Percentiles rank a stretch among this genome's conserved stretches.
These are phyloP conservation scores for Sclerotinia subarctica DNA, from an alignment of 2,329 filamentous ascomycete species.

Conservation along the genomic window DNA sequence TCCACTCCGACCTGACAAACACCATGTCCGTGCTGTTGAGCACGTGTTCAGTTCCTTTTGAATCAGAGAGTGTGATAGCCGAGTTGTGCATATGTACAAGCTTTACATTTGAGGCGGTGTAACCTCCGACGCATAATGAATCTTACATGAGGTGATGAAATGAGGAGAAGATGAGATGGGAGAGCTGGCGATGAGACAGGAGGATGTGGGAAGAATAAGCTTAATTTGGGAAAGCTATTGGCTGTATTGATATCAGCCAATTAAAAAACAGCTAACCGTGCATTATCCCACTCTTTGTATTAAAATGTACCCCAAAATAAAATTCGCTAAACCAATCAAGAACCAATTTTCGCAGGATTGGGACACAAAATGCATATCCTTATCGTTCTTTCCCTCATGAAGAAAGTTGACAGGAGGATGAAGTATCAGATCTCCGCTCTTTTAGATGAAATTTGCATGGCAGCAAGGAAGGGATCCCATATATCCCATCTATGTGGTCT, in stretches of 20 bases:
- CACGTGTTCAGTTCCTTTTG: background rate
- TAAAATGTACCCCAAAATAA: background rate
- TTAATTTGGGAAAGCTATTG: constrained; percentile 7
- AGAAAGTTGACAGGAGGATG: background rate
- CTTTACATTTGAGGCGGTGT: background rate
- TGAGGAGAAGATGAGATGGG: background rate
- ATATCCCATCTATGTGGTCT: constrained; percentile 7
- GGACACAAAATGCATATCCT: background rate
- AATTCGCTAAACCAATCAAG: background rate
- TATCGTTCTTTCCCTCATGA: background rate
- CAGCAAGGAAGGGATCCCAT: constrained; percentile 1
- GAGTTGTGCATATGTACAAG: background rate
- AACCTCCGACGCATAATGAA: background rate
- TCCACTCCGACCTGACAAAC: background rate
- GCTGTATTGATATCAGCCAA: background rate
- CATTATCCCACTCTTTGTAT: background rate
- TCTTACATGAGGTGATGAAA: background rate
- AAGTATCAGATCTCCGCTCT: constrained; percentile 4
- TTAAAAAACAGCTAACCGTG: background rate
- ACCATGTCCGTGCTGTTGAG: background rate
- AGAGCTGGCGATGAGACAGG: background rate
- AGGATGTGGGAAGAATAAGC: constrained; percentile 5
- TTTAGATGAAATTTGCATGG: background rate
- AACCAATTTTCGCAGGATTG: too few species aligned
- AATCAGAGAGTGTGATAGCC: background rate